phyloP scores from a whole-genome alignment of 2,329 filamentous ascomycete genomes.

The Diplodia seriata region DNA sequence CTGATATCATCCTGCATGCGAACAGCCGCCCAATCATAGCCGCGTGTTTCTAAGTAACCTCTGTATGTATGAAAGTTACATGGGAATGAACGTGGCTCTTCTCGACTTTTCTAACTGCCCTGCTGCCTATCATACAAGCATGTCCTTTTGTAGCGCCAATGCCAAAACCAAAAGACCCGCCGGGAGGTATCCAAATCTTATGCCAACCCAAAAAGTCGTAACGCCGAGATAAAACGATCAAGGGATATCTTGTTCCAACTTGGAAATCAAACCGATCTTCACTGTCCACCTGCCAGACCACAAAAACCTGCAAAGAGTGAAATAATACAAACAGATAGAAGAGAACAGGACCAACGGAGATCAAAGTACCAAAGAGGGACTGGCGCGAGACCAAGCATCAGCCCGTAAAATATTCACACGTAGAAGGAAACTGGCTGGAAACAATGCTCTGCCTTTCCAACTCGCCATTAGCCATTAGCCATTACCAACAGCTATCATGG shows the following conservation, averaged over 20 bases:
- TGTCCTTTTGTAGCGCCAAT: slow-evolving; percentile 14
- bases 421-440: slow-evolving; percentile 15
- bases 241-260: slow-evolving; percentile 24
- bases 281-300: background rate
- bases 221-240: slow-evolving; percentile 11
- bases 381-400: slow-evolving; percentile 2
- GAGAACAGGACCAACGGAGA: background rate
- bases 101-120: slow-evolving; percentile 9
- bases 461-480: slow-evolving; percentile 30
- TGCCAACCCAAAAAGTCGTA: slow-evolving; percentile 6
- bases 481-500: slow-evolving; percentile 22
- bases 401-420: slow-evolving; percentile 17
- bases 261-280: background rate
- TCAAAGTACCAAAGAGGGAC: too few relatives aligned
- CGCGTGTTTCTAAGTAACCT: background rate
- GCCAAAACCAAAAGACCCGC: slow-evolving; percentile 1
- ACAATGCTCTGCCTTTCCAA: slow-evolving; percentile 1
- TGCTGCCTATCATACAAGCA: slow-evolving; percentile 24
- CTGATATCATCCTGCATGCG: slow-evolving; percentile 28
- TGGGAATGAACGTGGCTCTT: background rate
- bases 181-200: slow-evolving; percentile 24
- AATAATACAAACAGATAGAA: slow-evolving; percentile 17
- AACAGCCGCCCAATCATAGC: background rate
- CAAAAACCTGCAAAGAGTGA: background rate
- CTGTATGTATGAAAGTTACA: background rate